phyloP scores from a whole-genome alignment of 768 basidiomycete genomes.

The Cyathus striatus region DNA sequence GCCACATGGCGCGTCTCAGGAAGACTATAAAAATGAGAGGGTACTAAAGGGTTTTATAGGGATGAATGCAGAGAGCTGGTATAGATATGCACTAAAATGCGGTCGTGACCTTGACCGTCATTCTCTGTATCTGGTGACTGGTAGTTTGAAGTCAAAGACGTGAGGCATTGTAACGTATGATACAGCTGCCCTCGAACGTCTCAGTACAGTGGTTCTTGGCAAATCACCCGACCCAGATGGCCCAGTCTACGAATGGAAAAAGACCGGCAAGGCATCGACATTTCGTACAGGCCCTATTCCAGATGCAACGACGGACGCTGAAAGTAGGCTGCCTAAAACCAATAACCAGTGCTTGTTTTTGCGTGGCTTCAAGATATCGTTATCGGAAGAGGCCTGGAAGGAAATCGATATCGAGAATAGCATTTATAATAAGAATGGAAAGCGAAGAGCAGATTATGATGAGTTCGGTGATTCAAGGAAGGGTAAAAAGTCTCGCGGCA shows the following conservation, averaged over 20 bases:
- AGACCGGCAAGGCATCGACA: neutral
- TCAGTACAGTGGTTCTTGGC: neutral
- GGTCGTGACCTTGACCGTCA: neutral
- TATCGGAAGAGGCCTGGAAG: slow-evolving; percentile 1
- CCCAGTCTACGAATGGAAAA: neutral
- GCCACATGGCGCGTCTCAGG: slow-evolving; percentile 8
- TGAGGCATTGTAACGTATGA: slow-evolving; percentile 4
- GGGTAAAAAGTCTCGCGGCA: too few relatives aligned
- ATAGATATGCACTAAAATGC: neutral
- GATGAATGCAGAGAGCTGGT: neutral
- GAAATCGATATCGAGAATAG: neutral
- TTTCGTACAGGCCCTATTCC: neutral
- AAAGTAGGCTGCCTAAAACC: neutral
- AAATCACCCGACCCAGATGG: neutral
- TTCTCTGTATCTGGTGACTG: slow-evolving; percentile 7
- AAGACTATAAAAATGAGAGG: slow-evolving; percentile 1
- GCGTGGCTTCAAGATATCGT: slow-evolving; percentile 9
- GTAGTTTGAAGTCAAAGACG: slow-evolving; percentile 2
- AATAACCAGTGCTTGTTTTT: slow-evolving; percentile 10
- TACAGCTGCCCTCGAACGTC: neutral
- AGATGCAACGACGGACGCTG: neutral
- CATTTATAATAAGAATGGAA: too few relatives aligned
- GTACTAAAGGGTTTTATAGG: neutral
- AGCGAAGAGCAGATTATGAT: too few relatives aligned
- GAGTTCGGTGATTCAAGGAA: too few relatives aligned